Percentiles rank a stretch among this genome's conserved stretches.
phyloP scores from a whole-genome alignment of 176 grass and related monocot genomes.

The Olyra latifolia region DNA sequence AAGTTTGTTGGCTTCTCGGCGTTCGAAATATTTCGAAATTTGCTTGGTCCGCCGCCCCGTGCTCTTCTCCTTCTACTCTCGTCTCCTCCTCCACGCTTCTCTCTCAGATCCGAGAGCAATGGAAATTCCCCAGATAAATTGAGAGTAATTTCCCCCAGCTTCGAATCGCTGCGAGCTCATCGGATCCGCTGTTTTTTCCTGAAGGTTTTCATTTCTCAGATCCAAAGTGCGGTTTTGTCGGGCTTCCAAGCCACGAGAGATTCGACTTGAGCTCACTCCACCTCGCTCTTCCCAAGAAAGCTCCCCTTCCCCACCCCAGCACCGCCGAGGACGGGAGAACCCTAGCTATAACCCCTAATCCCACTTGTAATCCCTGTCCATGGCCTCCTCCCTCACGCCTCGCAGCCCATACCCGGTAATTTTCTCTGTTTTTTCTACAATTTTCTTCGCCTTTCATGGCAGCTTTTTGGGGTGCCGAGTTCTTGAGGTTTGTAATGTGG shows the following conservation, averaged over 20 bases:
- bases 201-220: neutral
- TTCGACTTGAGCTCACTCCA: constrained; percentile 76
- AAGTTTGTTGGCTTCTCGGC: neutral
- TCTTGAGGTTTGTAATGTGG: neutral
- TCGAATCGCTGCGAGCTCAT: neutral
- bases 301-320: constrained; percentile 45
- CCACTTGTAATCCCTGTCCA: constrained; percentile 18
- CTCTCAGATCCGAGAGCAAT: constrained; percentile 34
- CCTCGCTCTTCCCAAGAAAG: constrained; percentile 43
- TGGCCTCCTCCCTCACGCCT: constrained; percentile 49
- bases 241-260: constrained; percentile 51
- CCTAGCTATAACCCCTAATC: constrained; percentile 44
- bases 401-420: constrained; percentile 58
- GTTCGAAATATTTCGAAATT: constrained; percentile 83
- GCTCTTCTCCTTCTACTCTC: neutral
- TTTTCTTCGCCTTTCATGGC: neutral
- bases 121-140: neutral
- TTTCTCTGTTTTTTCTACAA: neutral
- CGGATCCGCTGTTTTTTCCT: neutral
- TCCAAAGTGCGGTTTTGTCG: constrained; percentile 25
- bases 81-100: neutral
- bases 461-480: neutral
- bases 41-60: constrained; percentile 19
- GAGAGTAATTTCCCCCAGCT: neutral
- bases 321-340: neutral